phyloP scores from a whole-genome alignment of 1,284 basidiomycete genomes.

The Macrocystidia cucumis region DNA sequence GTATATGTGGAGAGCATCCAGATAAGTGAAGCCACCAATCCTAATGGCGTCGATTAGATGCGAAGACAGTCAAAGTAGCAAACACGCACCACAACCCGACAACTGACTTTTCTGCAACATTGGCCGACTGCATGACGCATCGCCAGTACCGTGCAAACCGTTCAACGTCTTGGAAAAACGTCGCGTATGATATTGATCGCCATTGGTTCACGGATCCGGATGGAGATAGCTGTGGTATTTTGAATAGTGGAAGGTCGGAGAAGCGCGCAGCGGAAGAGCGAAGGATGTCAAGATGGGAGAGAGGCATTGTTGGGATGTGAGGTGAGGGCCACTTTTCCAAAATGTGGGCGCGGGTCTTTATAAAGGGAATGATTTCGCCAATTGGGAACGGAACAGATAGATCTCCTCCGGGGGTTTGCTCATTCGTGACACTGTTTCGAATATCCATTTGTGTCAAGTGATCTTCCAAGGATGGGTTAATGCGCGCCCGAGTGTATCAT shows the following conservation, averaged over 20 bases:
- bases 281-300: conserved; percentile 45
- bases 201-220: conserved; percentile 31
- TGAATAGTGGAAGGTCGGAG: conserved; percentile 41
- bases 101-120: conserved; percentile 44
- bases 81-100: conserved; percentile 59
- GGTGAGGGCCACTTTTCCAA: too few species aligned
- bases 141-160: conserved; percentile 49
- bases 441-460: too few species aligned
- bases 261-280: conserved; percentile 34
- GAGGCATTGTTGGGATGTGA: too few species aligned
- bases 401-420: too few species aligned
- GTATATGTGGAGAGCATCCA: conserved; percentile 63
- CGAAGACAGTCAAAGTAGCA: conserved; percentile 4
- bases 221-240: conserved; percentile 32
- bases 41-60: conserved; percentile 24
- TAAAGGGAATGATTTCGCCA: too few species aligned
- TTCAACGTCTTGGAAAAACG: conserved; percentile 49
- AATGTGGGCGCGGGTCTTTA: too few species aligned
- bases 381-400: too few species aligned
- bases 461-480: too few species aligned
- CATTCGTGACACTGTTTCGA: too few species aligned
- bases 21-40: conserved; percentile 60
- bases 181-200: conserved; percentile 41
- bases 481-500: too few species aligned
- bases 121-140: conserved; percentile 29